Evolutionary conservation across 1,139 yeast genomes (phyloP).

Genomic region (Saccharomyces hybrid): DNA sequence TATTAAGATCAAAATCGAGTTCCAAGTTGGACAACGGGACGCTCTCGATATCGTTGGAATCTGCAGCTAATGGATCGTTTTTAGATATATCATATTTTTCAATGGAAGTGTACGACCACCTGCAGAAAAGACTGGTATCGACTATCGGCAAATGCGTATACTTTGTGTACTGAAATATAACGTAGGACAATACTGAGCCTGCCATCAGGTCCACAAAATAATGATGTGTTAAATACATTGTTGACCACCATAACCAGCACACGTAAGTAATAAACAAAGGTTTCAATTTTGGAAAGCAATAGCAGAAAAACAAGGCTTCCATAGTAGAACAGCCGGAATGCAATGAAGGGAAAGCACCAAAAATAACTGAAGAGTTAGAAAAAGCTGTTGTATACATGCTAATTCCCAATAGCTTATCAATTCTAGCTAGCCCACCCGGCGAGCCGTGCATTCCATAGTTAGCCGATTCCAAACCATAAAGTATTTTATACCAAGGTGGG

Average conservation of each 20-base stretch:
- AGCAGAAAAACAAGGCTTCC: slow-evolving; percentile 80
- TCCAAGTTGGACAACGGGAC: slow-evolving; percentile 23
- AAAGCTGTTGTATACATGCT: slow-evolving; percentile 85
- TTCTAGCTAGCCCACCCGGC: slow-evolving; percentile 93
- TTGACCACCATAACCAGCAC: slow-evolving; percentile 95
- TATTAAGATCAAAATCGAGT: slow-evolving; percentile 19
- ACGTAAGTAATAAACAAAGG: slow-evolving; percentile 68
- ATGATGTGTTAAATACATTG: slow-evolving; percentile 95
- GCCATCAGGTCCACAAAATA: slow-evolving; percentile 88
- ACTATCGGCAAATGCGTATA: slow-evolving; percentile 66
- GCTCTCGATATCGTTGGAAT: slow-evolving; percentile 26
- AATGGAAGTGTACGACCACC: slow-evolving; percentile 67
- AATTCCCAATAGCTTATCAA: slow-evolving; percentile 71
- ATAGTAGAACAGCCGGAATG: slow-evolving; percentile 92
- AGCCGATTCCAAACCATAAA: slow-evolving; percentile 85
- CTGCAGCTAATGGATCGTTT: slow-evolving; percentile 33
- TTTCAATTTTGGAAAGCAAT: slow-evolving; percentile 65
- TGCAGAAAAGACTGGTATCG: slow-evolving; percentile 56
- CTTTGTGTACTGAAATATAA: slow-evolving; percentile 66
- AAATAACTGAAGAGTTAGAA: slow-evolving; percentile 81
- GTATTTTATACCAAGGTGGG: slow-evolving; percentile 94
- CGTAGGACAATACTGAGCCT: slow-evolving; percentile 71
- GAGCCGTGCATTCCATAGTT: slow-evolving; percentile 88
- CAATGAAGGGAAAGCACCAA: slow-evolving; percentile 96
- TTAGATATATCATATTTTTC: slow-evolving; percentile 29